Evolutionary conservation across 2,329 filamentous ascomycete species (phyloP), one percentile per base, ranked within the genome.

Genomic region (Paecilomyces fulvus): DNA sequence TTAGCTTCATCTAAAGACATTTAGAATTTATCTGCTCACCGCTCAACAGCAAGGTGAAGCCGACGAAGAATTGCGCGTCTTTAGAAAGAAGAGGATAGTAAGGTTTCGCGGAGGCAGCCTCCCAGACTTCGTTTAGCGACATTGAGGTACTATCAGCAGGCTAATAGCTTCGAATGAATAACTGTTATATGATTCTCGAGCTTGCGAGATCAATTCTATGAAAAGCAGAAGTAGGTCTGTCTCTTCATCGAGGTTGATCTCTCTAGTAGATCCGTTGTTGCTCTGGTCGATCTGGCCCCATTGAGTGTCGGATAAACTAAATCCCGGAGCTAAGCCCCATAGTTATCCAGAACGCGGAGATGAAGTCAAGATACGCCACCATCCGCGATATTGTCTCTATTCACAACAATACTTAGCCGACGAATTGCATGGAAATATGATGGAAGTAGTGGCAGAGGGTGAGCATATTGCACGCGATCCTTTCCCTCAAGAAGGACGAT

Each of bases 51-150:
- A 96, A 81, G 55, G 80, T 71, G 75, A 92, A 92, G 68, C 85
- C 92, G 63, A 96, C 79, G 64, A 83, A 77, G 78, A 96, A 94
- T 65, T 97, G 94, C 71, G 79, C 85, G 69, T 85, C 83, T 79
- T 97, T 97, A 72, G 83, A 82, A 67, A 97, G 77, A 57, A 84
- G 72, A 60, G 92, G 91, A 65, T 86, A 76, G 78, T 94, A 97
- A 61, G 91, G 90, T 79, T 85, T 89, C 81, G 85, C 84, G 75
- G 89, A 84, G 78, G 92, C 89, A 81, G 90, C 89, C 82, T 95
- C 88, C 92, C 92, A 97, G 79, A 95, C 83, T 75, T 94, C 85
- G 77, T 87, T 85, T 75, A 95, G 80, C 80, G 89, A 90, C 77
- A 79, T 79, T 68, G 12, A 49, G 48, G 25, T 25, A 49, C 12